A percentile compares a stretch with the other conserved stretches of the same genome.
phyloP scores from a whole-genome alignment of 2,329 filamentous ascomycete species.

The Beauveria medogensis region DNA sequence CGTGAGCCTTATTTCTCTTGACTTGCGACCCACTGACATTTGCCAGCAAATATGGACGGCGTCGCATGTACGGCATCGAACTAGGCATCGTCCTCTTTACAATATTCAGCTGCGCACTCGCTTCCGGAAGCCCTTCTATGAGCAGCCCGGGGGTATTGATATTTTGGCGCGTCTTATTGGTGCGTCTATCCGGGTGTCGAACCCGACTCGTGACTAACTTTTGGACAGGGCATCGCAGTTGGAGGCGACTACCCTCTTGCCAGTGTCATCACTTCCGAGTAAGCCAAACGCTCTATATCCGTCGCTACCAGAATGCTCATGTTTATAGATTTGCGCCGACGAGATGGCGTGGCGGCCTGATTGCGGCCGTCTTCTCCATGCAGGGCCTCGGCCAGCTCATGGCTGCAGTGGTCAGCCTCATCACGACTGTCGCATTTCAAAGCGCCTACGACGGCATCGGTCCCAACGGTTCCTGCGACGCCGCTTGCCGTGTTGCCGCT shows the following conservation, averaged over 20 bases:
- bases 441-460: slow-evolving; percentile 35
- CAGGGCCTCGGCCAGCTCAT: slow-evolving; percentile 73
- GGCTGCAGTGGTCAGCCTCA: slow-evolving; percentile 61
- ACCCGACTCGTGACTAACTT: not conserved
- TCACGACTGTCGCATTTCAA: slow-evolving; percentile 60
- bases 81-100: slow-evolving; percentile 63
- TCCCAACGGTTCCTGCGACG: slow-evolving; percentile 42
- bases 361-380: slow-evolving; percentile 78
- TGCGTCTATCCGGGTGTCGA: slow-evolving; percentile 19
- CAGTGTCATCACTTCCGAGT: slow-evolving; percentile 73
- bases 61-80: slow-evolving; percentile 77
- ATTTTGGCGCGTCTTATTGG: slow-evolving; percentile 71
- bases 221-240: slow-evolving; percentile 55
- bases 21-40: not conserved
- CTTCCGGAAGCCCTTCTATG: slow-evolving; percentile 52
- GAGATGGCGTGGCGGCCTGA: slow-evolving; percentile 74
- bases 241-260: slow-evolving; percentile 78
- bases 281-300: slow-evolving; percentile 15
- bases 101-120: slow-evolving; percentile 59
- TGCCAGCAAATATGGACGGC: slow-evolving; percentile 54
- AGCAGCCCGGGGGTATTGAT: slow-evolving; percentile 54
- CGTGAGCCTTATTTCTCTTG: slow-evolving; percentile 11
- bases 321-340: slow-evolving; percentile 62
- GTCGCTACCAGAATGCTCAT: slow-evolving; percentile 14
- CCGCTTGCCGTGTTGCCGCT: slow-evolving; percentile 58